Percentiles rank a stretch among this genome's conserved stretches.
Evolutionary conservation across 2,329 filamentous ascomycete genomes (phyloP).

Genomic region (Davidsoniella eucalypti): DNA sequence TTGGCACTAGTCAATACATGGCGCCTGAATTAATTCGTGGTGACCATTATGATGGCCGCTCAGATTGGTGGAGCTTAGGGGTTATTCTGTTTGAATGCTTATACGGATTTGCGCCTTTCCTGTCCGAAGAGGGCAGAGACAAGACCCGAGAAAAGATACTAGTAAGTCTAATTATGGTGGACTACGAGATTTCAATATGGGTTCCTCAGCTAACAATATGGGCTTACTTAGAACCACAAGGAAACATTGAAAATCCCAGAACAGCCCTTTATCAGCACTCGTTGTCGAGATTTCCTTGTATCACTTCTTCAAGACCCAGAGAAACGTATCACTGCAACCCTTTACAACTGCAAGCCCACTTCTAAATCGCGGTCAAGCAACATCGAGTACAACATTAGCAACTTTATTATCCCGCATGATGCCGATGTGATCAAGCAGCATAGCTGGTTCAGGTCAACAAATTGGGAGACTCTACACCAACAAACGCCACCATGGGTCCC

Average conservation of each 20-base stretch:
- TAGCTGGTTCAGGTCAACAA: slow-evolving; percentile 64
- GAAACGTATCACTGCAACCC: slow-evolving; percentile 55
- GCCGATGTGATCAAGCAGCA: slow-evolving; percentile 82
- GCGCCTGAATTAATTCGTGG: slow-evolving; percentile 81
- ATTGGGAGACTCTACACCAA: slow-evolving; percentile 60
- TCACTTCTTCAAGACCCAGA: slow-evolving; percentile 59
- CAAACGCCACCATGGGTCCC: slow-evolving; percentile 67
- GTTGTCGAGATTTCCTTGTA: slow-evolving; percentile 63
- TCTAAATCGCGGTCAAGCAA: slow-evolving; percentile 15
- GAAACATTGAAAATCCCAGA: slow-evolving; percentile 54
- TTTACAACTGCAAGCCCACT: slow-evolving; percentile 51
- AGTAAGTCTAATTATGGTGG: slow-evolving; percentile 27
- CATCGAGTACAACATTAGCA: slow-evolving; percentile 12
- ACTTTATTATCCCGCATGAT: slow-evolving; percentile 58
- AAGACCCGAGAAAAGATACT: slow-evolving; percentile 77
- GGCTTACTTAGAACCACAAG: slow-evolving; percentile 43
- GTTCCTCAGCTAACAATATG: neutral
- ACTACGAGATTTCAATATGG: neutral
- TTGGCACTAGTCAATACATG: slow-evolving; percentile 97
- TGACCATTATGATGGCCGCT: slow-evolving; percentile 73
- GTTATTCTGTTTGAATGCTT: slow-evolving; percentile 91
- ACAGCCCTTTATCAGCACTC: slow-evolving; percentile 45
- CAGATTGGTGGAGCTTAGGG: slow-evolving; percentile 94
- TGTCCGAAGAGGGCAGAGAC: slow-evolving; percentile 52
- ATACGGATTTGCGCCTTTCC: slow-evolving; percentile 82